Evolutionary conservation across 352 stramenopile genomes (phyloP).

Genomic region (Phytophthora hybrid): DNA sequence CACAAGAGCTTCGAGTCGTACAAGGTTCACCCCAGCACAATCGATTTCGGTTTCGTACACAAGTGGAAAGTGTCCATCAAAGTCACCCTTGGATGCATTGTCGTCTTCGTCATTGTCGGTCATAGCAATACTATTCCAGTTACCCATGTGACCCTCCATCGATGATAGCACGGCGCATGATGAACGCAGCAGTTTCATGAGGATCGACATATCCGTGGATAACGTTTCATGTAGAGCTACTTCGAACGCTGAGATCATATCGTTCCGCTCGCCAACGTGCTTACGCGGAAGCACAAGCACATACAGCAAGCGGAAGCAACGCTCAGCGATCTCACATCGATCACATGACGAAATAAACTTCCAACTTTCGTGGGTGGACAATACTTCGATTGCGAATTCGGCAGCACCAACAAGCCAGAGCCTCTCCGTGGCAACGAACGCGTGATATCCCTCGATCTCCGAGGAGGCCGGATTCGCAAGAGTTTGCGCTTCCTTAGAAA

Average conservation of each 20-base stretch:
- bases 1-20: constrained; percentile 51
- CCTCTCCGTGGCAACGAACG: constrained; percentile 41
- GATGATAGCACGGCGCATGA: constrained; percentile 43
- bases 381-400: constrained; percentile 67
- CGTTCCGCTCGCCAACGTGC: constrained; percentile 44
- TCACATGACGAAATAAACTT: constrained; percentile 51
- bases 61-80: constrained; percentile 38
- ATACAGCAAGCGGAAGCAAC: constrained; percentile 64
- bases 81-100: neutral
- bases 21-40: constrained; percentile 18
- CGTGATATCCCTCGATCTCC: neutral
- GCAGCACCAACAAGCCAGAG: constrained; percentile 63
- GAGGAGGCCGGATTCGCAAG: constrained; percentile 19
- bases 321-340: constrained; percentile 57
- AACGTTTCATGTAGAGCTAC: constrained; percentile 56
- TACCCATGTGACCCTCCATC: constrained; percentile 17
- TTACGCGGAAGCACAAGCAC: constrained; percentile 52
- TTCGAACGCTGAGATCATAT: constrained; percentile 60
- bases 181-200: constrained; percentile 69
- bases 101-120: constrained; percentile 13
- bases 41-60: constrained; percentile 44
- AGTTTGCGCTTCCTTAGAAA: constrained; percentile 53
- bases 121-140: constrained; percentile 36
- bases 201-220: constrained; percentile 55
- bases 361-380: constrained; percentile 73